These are phyloP conservation scores for Fremontodendron californicum DNA, from an alignment of 345 rosid species.

Conservation along the genomic window DNA sequence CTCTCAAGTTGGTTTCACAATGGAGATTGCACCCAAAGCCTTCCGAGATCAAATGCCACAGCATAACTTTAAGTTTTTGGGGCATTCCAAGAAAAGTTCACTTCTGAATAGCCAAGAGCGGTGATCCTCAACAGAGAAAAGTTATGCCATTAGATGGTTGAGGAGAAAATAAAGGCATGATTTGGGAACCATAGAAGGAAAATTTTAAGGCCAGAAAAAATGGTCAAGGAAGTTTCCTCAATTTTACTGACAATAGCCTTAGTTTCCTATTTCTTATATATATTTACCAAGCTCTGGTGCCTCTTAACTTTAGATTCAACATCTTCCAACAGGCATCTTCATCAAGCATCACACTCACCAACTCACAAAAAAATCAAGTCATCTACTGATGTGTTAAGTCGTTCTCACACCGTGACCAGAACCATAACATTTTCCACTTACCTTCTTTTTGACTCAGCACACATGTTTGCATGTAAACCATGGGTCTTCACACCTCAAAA, in stretches of 20 bases:
- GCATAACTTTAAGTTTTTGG: not conserved
- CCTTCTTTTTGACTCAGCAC: not conserved
- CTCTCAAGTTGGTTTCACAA: not conserved
- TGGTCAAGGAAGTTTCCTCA: not conserved
- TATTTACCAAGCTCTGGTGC: not conserved
- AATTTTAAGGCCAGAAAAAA: not conserved
- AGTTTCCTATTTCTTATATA: too few relatives aligned
- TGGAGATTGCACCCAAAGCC: not conserved
- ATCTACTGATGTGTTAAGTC: not conserved
- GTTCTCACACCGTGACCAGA: not conserved
- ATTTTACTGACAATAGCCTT: not conserved
- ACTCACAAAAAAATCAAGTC: not conserved
- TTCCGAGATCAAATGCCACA: not conserved
- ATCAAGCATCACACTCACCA: not conserved
- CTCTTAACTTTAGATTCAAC: not conserved
- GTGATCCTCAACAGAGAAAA: not conserved
- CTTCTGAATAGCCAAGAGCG: not conserved
- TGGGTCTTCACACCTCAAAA: too few relatives aligned
- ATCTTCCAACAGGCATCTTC: not conserved
- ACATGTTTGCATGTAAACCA: not conserved
- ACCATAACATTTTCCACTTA: not conserved
- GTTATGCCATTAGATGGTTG: not conserved
- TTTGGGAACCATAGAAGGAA: not conserved
- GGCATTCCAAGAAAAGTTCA: slow-evolving; percentile 4
- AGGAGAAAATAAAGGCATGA: not conserved